phyloP scores from a whole-genome alignment of 2,329 filamentous ascomycete genomes.

The Didymella keratinophila region DNA sequence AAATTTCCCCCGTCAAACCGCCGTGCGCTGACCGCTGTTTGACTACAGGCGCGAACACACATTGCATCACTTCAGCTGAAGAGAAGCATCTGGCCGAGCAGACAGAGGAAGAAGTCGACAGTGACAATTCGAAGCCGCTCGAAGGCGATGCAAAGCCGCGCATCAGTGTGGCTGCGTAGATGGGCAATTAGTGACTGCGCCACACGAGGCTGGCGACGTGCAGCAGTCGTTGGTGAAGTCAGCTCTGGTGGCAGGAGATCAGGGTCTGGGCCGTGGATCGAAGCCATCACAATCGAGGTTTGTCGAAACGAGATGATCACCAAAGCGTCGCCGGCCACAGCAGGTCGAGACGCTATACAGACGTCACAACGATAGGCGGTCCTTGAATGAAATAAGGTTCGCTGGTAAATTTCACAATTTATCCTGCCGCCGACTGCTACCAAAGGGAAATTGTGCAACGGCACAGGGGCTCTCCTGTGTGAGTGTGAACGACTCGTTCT shows the following conservation, averaged over 20 bases:
- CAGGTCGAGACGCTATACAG: conserved; percentile 19
- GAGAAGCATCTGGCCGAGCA: conserved; percentile 66
- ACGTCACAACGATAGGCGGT: conserved; percentile 25
- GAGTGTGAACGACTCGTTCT: conserved; percentile 14
- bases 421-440: conserved; percentile 14
- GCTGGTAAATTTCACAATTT: conserved; percentile 24
- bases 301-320: conserved; percentile 27
- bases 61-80: conserved; percentile 86
- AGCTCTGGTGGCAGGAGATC: conserved; percentile 2
- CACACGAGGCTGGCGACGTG: conserved; percentile 27
- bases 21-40: conserved; percentile 32
- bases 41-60: conserved; percentile 72
- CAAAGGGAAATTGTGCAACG: conserved; percentile 19
- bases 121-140: conserved; percentile 13
- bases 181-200: conserved; percentile 21
- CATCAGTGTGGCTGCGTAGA: conserved; percentile 43
- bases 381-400: conserved; percentile 34
- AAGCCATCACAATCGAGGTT: conserved; percentile 6
- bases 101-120: conserved; percentile 31
- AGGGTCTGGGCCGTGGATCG: conserved; percentile 18
- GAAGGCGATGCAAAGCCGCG: conserved; percentile 32
- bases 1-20: conserved; percentile 4
- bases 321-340: conserved; percentile 9
- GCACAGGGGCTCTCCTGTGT: conserved; percentile 15
- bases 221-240: conserved; percentile 12